Percentiles rank a stretch among this genome's conserved stretches.
These are phyloP conservation scores for Trametes cinnabarina DNA, from an alignment of 768 basidiomycete genomes.

Conservation along the genomic window DNA sequence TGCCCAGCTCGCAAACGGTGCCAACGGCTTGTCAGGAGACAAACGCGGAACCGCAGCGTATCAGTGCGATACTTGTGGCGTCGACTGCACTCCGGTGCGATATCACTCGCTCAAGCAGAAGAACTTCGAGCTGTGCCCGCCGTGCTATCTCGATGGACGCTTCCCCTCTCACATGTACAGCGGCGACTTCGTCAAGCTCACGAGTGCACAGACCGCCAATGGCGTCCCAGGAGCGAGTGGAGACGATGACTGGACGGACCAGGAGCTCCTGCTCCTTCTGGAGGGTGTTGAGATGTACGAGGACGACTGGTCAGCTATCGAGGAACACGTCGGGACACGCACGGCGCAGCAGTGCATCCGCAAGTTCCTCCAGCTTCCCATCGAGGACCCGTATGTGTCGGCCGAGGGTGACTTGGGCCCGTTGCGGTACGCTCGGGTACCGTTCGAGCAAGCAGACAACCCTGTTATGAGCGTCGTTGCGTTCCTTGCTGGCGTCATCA, in stretches of 20 bases:
- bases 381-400: constrained; percentile 90
- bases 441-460: constrained; percentile 94
- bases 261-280: constrained; percentile 84
- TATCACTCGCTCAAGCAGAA: constrained; percentile 94
- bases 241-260: constrained; percentile 83
- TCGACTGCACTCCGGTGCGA: constrained; percentile 83
- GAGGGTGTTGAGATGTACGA: constrained; percentile 98
- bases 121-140: constrained; percentile 84
- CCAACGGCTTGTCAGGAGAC: constrained; percentile 41
- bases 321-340: constrained; percentile 90
- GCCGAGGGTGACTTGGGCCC: constrained; percentile 75
- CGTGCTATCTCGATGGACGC: constrained; percentile 94
- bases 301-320: constrained; percentile 92
- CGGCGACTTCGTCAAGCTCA: constrained; percentile 92
- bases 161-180: constrained; percentile 96
- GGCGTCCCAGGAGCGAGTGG: constrained; percentile 39
- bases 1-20: constrained; percentile 54
- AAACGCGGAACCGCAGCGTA: constrained; percentile 46
- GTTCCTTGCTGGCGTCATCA: constrained; percentile 90
- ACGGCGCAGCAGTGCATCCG: constrained; percentile 93
- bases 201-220: constrained; percentile 34
- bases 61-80: constrained; percentile 91
- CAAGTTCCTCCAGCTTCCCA: constrained; percentile 93
- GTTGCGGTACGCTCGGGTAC: constrained; percentile 72
- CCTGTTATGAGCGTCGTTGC: constrained; percentile 99